These are phyloP conservation scores for Begonia masoniana DNA, from an alignment of 306 rosid species.

Conservation along the genomic window DNA sequence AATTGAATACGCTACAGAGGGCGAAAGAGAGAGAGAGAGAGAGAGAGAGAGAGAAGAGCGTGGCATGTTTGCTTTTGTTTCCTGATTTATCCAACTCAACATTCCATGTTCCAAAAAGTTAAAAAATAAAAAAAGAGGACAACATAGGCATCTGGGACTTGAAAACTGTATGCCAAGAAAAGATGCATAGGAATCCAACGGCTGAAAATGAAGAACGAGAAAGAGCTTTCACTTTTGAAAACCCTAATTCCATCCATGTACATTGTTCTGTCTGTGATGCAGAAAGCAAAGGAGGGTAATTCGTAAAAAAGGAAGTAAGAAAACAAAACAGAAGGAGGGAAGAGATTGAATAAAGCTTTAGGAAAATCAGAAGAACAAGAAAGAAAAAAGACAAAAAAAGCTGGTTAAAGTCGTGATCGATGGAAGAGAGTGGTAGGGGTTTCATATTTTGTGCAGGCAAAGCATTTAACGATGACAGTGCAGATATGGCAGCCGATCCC, in stretches of 20 bases:
- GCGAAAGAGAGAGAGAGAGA: not conserved
- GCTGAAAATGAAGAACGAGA: not conserved
- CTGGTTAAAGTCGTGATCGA: not conserved
- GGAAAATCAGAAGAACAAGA: not conserved
- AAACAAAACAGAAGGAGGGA: not conserved
- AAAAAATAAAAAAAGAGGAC: not conserved
- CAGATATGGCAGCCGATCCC: not conserved
- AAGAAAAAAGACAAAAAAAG: not conserved
- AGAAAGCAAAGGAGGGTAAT: not conserved
- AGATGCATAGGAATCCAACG: not conserved
- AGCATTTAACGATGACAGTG: not conserved
- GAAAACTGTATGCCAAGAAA: not conserved
- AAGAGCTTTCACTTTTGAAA: not conserved
- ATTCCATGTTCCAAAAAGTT: not conserved
- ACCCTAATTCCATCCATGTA: not conserved
- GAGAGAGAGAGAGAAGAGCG: not conserved
- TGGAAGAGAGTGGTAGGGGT: not conserved
- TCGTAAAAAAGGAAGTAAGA: not conserved
- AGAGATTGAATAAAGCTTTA: not conserved
- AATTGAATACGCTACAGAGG: not conserved
- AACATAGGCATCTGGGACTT: not conserved
- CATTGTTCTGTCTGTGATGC: not conserved
- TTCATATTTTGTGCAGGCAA: not conserved
- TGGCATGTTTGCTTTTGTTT: not conserved
- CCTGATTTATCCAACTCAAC: not conserved